Percentiles rank a stretch among this genome's conserved stretches.
These are phyloP conservation scores for Aspergillus quadricinctus DNA, from an alignment of 2,329 filamentous ascomycete species.

Conservation along the genomic window DNA sequence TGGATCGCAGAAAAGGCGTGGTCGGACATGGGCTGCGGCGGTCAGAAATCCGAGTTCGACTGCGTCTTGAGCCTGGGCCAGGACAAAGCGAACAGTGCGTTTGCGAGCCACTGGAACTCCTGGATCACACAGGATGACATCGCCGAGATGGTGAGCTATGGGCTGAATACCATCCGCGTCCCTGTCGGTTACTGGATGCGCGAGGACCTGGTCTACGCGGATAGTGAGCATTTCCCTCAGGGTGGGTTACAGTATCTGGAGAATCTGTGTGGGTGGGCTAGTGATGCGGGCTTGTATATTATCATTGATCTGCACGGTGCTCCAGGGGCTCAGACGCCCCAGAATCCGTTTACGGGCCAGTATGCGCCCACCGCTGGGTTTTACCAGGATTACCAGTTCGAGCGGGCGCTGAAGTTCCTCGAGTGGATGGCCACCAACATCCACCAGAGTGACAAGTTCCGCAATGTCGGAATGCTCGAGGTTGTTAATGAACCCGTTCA, in stretches of 20 bases:
- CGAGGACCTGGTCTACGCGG: conserved; percentile 45
- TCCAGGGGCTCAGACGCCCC: conserved; percentile 46
- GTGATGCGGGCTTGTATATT: conserved; percentile 49
- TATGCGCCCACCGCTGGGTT: conserved; percentile 46
- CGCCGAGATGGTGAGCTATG: conserved; percentile 45
- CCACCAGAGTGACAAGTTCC: conserved; percentile 46
- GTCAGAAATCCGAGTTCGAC: conserved; percentile 50
- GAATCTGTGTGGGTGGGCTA: conserved; percentile 46
- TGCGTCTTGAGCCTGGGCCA: conserved; percentile 50
- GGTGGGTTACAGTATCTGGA: conserved; percentile 47
- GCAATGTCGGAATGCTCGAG: conserved; percentile 57
- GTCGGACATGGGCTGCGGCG: conserved; percentile 46
- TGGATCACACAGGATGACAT: conserved; percentile 51
- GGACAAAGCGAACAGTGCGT: conserved; percentile 43
- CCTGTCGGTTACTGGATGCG: conserved; percentile 55
- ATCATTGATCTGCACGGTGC: conserved; percentile 53
- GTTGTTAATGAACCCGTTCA: conserved; percentile 56
- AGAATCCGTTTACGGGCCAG: conserved; percentile 48
- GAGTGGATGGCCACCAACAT: conserved; percentile 52
- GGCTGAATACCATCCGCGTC: conserved; percentile 52
- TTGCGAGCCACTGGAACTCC: conserved; percentile 48
- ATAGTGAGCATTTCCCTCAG: conserved; percentile 50
- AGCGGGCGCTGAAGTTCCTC: conserved; percentile 53
- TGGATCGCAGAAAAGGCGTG: conserved; percentile 50
- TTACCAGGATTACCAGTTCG: conserved; percentile 55